phyloP scores from a whole-genome alignment of 805 yeast genomes.

The Saccharomycopsis babjevae region DNA sequence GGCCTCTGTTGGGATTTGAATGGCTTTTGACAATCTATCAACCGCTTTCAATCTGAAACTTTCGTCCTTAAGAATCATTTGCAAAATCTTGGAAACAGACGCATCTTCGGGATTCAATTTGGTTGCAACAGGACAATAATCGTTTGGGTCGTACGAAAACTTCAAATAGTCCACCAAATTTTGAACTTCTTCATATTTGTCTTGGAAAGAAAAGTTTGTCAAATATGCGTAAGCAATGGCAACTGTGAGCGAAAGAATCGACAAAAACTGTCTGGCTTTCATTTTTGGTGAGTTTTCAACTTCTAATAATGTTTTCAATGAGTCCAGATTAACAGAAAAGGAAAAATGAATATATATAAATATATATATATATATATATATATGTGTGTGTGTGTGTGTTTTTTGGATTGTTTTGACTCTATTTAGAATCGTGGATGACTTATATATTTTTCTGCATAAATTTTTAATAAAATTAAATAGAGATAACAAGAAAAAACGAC shows the following conservation, averaged over 20 bases:
- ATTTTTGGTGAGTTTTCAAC: too few species aligned
- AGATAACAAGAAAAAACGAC: too few species aligned
- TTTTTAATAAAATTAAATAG: too few species aligned
- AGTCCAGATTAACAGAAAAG: too few species aligned
- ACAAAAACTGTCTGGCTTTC: neutral
- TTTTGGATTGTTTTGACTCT: too few species aligned
- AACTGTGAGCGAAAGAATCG: neutral
- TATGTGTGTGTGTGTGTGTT: too few species aligned
- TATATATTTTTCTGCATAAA: too few species aligned
- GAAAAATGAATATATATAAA: too few species aligned
- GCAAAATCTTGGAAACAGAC: conserved; percentile 22
- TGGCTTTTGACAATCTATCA: conserved; percentile 36
- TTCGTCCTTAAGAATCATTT: conserved; percentile 27
- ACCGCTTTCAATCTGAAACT: conserved; percentile 30
- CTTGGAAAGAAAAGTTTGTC: neutral
- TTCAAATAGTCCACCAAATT: neutral
- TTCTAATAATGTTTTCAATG: too few species aligned
- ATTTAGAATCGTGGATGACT: too few species aligned
- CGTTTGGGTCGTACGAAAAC: neutral
- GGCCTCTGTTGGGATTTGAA: conserved; percentile 42
- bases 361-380: too few species aligned
- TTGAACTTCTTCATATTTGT: neutral
- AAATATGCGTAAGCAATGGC: neutral
- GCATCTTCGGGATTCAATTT: neutral
- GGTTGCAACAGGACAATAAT: neutral